A percentile compares a stretch with the other conserved stretches of the same genome.
phyloP scores from a whole-genome alignment of 352 stramenopile genomes.

The Pythium oligandrum region DNA sequence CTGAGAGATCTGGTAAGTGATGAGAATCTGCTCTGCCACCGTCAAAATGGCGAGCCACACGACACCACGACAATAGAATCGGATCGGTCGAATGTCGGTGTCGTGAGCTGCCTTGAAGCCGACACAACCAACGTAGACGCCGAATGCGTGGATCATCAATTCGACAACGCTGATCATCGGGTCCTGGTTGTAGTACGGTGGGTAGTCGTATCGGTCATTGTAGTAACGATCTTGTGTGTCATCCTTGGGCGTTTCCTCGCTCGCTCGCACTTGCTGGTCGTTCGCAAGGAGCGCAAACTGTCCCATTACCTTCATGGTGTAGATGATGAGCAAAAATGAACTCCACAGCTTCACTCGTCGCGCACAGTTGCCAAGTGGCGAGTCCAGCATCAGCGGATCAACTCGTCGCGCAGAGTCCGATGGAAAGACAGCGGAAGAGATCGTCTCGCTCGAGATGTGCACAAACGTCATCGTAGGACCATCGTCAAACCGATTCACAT shows the following conservation, averaged over 20 bases:
- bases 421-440: constrained; percentile 81
- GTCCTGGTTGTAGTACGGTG: constrained; percentile 76
- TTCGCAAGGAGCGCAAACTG: constrained; percentile 81
- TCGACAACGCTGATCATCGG: constrained; percentile 61
- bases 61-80: constrained; percentile 76
- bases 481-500: constrained; percentile 38
- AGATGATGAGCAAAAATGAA: constrained; percentile 85
- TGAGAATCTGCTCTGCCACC: constrained; percentile 76
- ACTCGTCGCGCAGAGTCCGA: constrained; percentile 76
- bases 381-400: constrained; percentile 85
- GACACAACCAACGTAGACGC: constrained; percentile 82
- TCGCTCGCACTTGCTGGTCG: constrained; percentile 59
- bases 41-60: constrained; percentile 78
- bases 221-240: constrained; percentile 30
- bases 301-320: constrained; percentile 88
- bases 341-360: constrained; percentile 85
- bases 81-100: constrained; percentile 81
- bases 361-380: constrained; percentile 72
- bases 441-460: constrained; percentile 76
- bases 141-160: constrained; percentile 74
- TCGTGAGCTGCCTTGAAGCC: constrained; percentile 85
- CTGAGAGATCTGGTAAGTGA: constrained; percentile 73
- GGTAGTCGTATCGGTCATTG: constrained; percentile 70
- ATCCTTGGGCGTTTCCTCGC: constrained; percentile 21
- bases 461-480: constrained; percentile 45